phyloP scores from a whole-genome alignment of 2,329 filamentous ascomycete species.

The Trichoderma oligosporum region DNA sequence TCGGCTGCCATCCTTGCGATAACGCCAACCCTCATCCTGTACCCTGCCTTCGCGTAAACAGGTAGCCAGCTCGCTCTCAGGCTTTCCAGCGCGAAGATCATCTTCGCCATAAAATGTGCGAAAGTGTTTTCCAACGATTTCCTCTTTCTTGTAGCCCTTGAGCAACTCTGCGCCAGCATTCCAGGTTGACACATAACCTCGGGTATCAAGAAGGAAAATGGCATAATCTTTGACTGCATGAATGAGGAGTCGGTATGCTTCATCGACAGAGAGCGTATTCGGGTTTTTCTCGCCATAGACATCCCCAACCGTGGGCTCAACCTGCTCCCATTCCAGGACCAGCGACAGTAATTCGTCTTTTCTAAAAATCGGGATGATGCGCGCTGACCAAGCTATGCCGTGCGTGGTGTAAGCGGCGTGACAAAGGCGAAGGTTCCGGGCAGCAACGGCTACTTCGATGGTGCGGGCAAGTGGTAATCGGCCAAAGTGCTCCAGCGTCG shows the following conservation, averaged over 20 bases:
- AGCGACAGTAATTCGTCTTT: conserved; percentile 30
- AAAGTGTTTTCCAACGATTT: conserved; percentile 57
- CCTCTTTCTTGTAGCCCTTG: conserved; percentile 52
- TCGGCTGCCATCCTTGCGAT: conserved; percentile 52
- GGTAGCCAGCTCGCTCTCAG: conserved; percentile 47
- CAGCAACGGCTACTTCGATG: conserved; percentile 31
- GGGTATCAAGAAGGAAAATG: conserved; percentile 58
- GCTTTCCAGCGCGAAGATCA: conserved; percentile 48
- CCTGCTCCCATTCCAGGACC: conserved; percentile 33
- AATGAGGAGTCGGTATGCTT: conserved; percentile 58
- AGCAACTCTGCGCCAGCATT: conserved; percentile 53
- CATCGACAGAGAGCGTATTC: conserved; percentile 41
- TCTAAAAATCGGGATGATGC: conserved; percentile 33
- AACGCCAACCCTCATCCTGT: conserved; percentile 59
- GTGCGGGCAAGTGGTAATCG: conserved; percentile 26
- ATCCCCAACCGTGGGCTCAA: conserved; percentile 14
- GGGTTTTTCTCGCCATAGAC: conserved; percentile 24
- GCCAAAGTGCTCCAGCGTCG: conserved; percentile 27
- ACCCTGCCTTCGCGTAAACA: conserved; percentile 53
- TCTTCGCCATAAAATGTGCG: conserved; percentile 53
- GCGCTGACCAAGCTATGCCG: conserved; percentile 29
- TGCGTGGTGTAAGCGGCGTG: conserved; percentile 22
- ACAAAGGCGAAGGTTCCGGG: conserved; percentile 27
- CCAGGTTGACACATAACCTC: conserved; percentile 55
- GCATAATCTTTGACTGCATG: conserved; percentile 60